Conservation (phyloP, 805 yeast species). For the Pichia eremophila region DNA sequence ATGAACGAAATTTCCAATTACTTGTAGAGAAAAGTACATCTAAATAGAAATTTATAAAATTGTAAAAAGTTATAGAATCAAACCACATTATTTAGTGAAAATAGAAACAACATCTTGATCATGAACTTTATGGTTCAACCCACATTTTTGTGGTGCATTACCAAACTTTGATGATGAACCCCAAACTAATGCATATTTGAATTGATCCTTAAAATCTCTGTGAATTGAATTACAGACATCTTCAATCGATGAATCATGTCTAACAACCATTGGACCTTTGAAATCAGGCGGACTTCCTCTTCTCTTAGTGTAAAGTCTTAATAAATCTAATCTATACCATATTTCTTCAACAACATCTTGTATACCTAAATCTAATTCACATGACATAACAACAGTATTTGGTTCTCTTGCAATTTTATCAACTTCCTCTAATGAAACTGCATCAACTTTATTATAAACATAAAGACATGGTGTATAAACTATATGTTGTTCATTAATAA, state of each 20-base stretch:
- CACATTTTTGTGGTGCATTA: conserved; percentile 95
- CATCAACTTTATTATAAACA: conserved; percentile 91
- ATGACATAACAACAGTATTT: conserved; percentile 87
- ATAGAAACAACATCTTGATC: conserved; percentile 94
- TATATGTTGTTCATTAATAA: conserved; percentile 78
- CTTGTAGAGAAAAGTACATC: too few species aligned
- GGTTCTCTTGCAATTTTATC: conserved; percentile 89
- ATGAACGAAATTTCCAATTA: too few species aligned
- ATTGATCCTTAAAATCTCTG: conserved; percentile 82
- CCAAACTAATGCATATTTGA: conserved; percentile 94
- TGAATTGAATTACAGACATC: conserved; percentile 89
- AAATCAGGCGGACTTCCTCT: conserved; percentile 78
- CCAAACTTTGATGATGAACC: conserved; percentile 76
- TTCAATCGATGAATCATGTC: conserved; percentile 68
- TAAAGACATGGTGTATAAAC: conserved; percentile 86
- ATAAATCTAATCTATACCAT: conserved; percentile 77
- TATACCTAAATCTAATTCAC: conserved; percentile 79
- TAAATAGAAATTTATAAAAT: too few species aligned
- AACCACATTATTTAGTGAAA: conserved; percentile 55
- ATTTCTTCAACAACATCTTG: conserved; percentile 86
- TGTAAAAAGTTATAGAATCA: too few species aligned
- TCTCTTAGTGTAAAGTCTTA: conserved; percentile 80
- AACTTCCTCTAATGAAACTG: conserved; percentile 89
- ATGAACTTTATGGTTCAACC: conserved; percentile 68
- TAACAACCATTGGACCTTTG: conserved; percentile 83